Conservation (phyloP, 805 yeast species). For the Saccharomyces jurei region DNA sequence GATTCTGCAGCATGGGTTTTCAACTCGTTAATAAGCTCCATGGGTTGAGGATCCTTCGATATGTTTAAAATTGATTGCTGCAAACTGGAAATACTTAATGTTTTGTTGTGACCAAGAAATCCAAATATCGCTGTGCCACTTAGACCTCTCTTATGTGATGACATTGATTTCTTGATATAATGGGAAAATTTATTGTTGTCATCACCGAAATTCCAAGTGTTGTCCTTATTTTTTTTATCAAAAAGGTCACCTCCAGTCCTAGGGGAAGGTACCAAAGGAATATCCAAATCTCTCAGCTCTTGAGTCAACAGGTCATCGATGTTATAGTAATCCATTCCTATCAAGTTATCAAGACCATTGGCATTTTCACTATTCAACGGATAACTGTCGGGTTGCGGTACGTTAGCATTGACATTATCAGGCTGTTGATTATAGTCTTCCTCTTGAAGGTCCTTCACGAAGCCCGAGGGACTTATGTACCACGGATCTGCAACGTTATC, state of each 20-base stretch:
- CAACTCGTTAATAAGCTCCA: background rate
- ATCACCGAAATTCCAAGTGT: conserved; percentile 10
- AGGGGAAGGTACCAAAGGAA: conserved; percentile 36
- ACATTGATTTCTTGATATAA: conserved; percentile 3
- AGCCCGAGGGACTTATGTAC: conserved; percentile 14
- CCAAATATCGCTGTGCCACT: conserved; percentile 84
- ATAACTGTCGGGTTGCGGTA: background rate
- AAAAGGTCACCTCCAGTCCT: background rate
- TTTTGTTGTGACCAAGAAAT: conserved; percentile 53
- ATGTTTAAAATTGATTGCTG: conserved; percentile 9
- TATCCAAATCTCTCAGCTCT: conserved; percentile 55
- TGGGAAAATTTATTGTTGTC: conserved; percentile 6
- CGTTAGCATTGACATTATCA: background rate
- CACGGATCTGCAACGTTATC: conserved; percentile 5
- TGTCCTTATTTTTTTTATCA: background rate
- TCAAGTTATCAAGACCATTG: conserved; percentile 42
- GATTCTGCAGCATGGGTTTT: background rate
- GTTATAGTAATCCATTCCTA: conserved; percentile 42
- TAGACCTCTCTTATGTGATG: conserved; percentile 47
- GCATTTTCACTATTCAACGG: background rate
- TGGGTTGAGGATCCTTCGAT: conserved; percentile 7
- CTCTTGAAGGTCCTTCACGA: conserved; percentile 1
- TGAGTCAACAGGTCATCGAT: conserved; percentile 50
- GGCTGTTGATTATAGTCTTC: background rate
- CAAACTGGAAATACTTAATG: conserved; percentile 50